phyloP scores from a whole-genome alignment of 75 land plant genomes.

The Pinus taeda region DNA sequence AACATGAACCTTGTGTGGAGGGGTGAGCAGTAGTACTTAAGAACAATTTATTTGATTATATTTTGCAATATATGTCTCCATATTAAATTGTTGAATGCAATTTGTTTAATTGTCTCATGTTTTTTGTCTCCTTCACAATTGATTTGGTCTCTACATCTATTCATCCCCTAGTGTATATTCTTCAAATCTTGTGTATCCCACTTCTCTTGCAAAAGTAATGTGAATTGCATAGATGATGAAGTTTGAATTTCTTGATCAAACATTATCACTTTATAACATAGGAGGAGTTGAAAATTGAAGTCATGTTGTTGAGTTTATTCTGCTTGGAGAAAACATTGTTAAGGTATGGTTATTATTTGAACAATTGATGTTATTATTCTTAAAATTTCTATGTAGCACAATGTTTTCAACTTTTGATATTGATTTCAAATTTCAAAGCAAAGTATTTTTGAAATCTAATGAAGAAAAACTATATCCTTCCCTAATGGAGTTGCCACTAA shows the following conservation, averaged over 20 bases:
- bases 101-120: conserved; percentile 4
- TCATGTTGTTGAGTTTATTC: conserved; percentile 94
- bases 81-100: neutral
- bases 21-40: conserved; percentile 49
- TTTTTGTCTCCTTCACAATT: neutral
- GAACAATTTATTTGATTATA: neutral
- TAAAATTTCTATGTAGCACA: neutral
- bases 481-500: too few species aligned
- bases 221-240: conserved; percentile 95
- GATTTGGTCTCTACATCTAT: conserved; percentile 39
- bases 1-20: conserved; percentile 98
- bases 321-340: conserved; percentile 92
- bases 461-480: too few species aligned
- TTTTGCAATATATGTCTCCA: neutral
- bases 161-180: conserved; percentile 98
- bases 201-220: conserved; percentile 96
- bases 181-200: conserved; percentile 93
- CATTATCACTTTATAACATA: too few species aligned
- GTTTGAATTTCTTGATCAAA: too few species aligned
- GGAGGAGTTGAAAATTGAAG: conserved; percentile 96
- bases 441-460: too few species aligned
- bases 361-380: too few species aligned
- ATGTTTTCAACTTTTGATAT: neutral
- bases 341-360: conserved; percentile 47
- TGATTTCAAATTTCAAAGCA: neutral